A percentile compares a stretch with the other conserved stretches of the same genome.
Conservation (phyloP, 2,329 filamentous ascomycete species). For the Colletotrichum liaoningense region DNA sequence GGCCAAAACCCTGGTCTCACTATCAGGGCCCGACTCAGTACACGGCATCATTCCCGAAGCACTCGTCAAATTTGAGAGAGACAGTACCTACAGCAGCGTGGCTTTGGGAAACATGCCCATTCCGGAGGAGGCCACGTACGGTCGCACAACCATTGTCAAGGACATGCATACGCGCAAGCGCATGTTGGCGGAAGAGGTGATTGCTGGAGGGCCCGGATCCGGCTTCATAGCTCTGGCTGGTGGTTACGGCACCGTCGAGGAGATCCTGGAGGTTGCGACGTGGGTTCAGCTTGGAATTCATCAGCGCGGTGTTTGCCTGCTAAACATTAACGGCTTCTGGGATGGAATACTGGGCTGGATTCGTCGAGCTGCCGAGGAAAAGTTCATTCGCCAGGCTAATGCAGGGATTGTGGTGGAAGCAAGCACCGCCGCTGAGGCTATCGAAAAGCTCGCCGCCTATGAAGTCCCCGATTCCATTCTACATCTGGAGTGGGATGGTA, state of each 20-base stretch:
- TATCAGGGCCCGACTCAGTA: slow-evolving; percentile 83
- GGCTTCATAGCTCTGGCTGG: slow-evolving; percentile 92
- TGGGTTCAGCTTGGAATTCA: slow-evolving; percentile 99
- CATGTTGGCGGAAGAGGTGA: slow-evolving; percentile 90
- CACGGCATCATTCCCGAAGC: slow-evolving; percentile 95
- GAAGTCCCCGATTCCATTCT: slow-evolving; percentile 79
- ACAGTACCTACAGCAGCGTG: slow-evolving; percentile 63
- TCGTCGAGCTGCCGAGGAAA: slow-evolving; percentile 76
- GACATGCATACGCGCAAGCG: slow-evolving; percentile 98
- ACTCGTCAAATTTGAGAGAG: slow-evolving; percentile 82
- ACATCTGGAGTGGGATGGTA: slow-evolving; percentile 77
- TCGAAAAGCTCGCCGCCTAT: slow-evolving; percentile 79
- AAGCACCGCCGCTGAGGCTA: slow-evolving; percentile 76
- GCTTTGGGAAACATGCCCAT: slow-evolving; percentile 64
- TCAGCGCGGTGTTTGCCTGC: slow-evolving; percentile 78
- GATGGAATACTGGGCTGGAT: slow-evolving; percentile 89
- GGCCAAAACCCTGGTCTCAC: slow-evolving; percentile 84
- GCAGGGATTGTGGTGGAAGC: slow-evolving; percentile 84
- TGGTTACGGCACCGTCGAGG: slow-evolving; percentile 95
- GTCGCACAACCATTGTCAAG: slow-evolving; percentile 85
- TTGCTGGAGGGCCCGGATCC: slow-evolving; percentile 82
- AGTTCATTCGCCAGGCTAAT: slow-evolving; percentile 80
- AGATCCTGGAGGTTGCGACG: slow-evolving; percentile 89
- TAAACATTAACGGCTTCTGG: slow-evolving; percentile 93
- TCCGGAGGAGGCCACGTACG: slow-evolving; percentile 76